Base-by-base conservation (phyloP, 441 rosid species). In the Adansonia rubrostipa region DNA sequence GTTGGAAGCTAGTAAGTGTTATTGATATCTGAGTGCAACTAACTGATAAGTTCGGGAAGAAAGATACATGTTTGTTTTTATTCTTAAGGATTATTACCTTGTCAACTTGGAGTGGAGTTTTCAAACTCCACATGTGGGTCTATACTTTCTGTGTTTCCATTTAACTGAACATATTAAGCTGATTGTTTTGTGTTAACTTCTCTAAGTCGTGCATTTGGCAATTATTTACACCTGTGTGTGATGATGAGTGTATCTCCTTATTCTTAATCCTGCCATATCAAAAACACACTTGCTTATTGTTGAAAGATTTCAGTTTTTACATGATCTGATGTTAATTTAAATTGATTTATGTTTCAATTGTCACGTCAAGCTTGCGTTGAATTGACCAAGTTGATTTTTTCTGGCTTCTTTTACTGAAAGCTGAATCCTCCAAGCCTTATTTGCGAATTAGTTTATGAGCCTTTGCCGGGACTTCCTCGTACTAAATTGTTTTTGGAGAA, bases 11-110 rank as follows among this genome's bases (percentile, higher is more conserved):
- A 42, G 62, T 62, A 24, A 36, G 17, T 61, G 33, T 15, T 24
- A 47, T 24, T 74, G 9, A 28, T 75, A 48, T 75, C 70, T 47
- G 19, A 61, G 69, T 74, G 45, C 66, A 57, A 58, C 66, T 24
- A 42, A 73, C 14, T 58, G 51, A 42, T 57, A 42, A 63, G 76
- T 42, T 57, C 42, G 42, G 53, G 40, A 20, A 11, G 53, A 11
- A 13, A 42, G 9, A 42, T 73, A 6, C 54, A 11, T 58, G 42
- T 58, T 13, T 58, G 6, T 42, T 42, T 73, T 6, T 11, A 10
- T 40, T 19, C 10, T 20, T 40, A 57, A 57, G 51, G 53, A 73
- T 57, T 73, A 40, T 73, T 58, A 20, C 13, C 40, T 58, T 73
- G 19, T 73, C 13, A 14, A 7, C 22, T 11, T 58, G 8, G 7